Percentiles rank a stretch among this genome's conserved stretches.
phyloP scores from a whole-genome alignment of 129 eudicot species.

The Heracleum sosnowskyi region DNA sequence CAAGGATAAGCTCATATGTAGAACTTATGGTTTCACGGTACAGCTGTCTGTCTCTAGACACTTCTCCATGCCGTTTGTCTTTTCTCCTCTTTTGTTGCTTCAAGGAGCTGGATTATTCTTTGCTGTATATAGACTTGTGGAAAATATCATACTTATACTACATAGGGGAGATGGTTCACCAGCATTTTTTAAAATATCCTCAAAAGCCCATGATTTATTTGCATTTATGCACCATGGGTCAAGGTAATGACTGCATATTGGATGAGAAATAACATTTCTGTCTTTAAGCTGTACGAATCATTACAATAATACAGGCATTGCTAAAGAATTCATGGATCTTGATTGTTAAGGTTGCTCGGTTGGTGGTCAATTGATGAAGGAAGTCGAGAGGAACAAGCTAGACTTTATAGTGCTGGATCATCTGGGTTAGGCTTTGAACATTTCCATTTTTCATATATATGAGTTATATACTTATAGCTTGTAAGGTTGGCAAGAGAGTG shows the following conservation, averaged over 20 bases:
- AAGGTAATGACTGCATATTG: conserved; percentile 35
- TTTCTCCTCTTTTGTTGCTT: conserved; percentile 68
- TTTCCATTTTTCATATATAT: neutral
- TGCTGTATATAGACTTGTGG: conserved; percentile 54
- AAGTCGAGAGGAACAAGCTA: conserved; percentile 82
- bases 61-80: conserved; percentile 54
- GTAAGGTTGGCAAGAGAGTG: neutral
- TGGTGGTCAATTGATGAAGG: conserved; percentile 95
- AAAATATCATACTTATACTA: conserved; percentile 31
- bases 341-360: conserved; percentile 47
- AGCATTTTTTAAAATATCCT: conserved; percentile 41
- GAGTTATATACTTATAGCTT: neutral
- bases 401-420: conserved; percentile 49
- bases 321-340: neutral
- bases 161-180: conserved; percentile 36
- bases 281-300: neutral
- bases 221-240: conserved; percentile 70
- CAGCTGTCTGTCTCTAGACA: conserved; percentile 42
- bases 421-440: conserved; percentile 43
- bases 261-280: neutral
- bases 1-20: neutral
- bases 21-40: conserved; percentile 32
- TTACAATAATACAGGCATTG: neutral
- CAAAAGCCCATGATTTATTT: conserved; percentile 45
- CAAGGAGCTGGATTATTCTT: conserved; percentile 83